Base-by-base conservation (phyloP, 1,284 basidiomycete genomes). In the Naganishia liquefaciens region DNA sequence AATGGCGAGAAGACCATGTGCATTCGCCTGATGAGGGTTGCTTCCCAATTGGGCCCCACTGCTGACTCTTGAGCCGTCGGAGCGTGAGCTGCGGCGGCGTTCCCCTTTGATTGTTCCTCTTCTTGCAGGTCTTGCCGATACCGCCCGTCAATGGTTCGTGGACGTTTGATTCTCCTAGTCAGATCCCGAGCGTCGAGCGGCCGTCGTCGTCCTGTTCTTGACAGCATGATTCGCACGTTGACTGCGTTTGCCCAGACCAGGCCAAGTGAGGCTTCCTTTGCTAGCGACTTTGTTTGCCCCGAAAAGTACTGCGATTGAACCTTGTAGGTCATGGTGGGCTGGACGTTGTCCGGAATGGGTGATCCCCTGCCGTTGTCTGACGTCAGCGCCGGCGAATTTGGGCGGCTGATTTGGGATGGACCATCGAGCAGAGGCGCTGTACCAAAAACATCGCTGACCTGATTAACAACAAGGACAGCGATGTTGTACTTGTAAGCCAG, bases 231-330 rank as follows among this genome's bases (percentile, higher is more conserved):
- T 13, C 93, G 84, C 3, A 83, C 83, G 68, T 93, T 93, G 66
- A 96, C 82, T 68, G 90, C 88, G 75, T 94, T 94, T 10, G 91
- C 88, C 93, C 93, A 97, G 2, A 87, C 87, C 54, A 94, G 85
- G 0, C 93, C 93, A 2, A 97, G 79, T 43, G 85, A 85, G 0
- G 89, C 91, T 77, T 93, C 89, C 73, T 92, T 91, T 7, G 47
- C 83, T 82, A 47, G 82, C 0, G 47, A 49, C 65, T 86, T 82
- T 9, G 84, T 84, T 40, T 87, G 84, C 40, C 84, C 84, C 2
- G 75, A 77, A 74, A 95, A 94, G 84, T 87, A 87, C 5, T 84
- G 83, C 0, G 87, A 83, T 73, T 95, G 92, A 30, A 86, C 84
- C 3, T 84, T 81, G 75, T 94, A 96, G 13, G 84, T 55, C 75